phyloP scores from a whole-genome alignment of 306 rosid genomes.

The Neltuma alba region DNA sequence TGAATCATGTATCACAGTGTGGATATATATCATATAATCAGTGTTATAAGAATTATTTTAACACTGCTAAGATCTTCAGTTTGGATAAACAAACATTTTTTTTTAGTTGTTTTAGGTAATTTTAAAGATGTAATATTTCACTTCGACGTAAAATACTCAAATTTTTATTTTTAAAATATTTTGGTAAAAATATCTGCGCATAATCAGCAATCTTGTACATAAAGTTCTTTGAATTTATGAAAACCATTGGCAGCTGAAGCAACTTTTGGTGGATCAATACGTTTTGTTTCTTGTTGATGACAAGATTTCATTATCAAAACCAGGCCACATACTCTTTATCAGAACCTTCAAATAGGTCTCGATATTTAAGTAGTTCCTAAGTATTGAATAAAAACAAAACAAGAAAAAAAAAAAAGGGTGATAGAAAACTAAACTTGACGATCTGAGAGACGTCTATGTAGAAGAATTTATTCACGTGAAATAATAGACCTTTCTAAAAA shows the following conservation, averaged over 20 bases:
- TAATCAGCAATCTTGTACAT: background rate
- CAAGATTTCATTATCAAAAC: background rate
- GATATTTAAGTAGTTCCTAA: background rate
- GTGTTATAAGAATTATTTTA: no score
- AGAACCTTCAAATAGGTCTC: background rate
- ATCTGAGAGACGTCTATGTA: background rate
- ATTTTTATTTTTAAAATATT: background rate
- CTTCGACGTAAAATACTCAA: background rate
- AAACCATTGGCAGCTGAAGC: background rate
- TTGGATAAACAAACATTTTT: background rate
- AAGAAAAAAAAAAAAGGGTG: background rate
- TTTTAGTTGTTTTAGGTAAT: background rate
- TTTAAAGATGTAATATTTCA: background rate
- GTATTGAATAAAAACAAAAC: background rate
- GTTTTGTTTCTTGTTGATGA: background rate
- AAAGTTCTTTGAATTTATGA: background rate
- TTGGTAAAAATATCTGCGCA: background rate
- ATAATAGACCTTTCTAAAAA: background rate
- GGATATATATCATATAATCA: background rate
- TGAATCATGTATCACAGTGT: background rate
- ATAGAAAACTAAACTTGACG: background rate
- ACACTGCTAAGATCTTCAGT: no score
- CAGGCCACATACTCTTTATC: background rate
- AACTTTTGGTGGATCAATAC: background rate
- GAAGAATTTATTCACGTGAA: background rate